Percentiles rank a stretch among this genome's conserved stretches.
phyloP scores from a whole-genome alignment of 768 basidiomycete species.

The Mycena vitilis region DNA sequence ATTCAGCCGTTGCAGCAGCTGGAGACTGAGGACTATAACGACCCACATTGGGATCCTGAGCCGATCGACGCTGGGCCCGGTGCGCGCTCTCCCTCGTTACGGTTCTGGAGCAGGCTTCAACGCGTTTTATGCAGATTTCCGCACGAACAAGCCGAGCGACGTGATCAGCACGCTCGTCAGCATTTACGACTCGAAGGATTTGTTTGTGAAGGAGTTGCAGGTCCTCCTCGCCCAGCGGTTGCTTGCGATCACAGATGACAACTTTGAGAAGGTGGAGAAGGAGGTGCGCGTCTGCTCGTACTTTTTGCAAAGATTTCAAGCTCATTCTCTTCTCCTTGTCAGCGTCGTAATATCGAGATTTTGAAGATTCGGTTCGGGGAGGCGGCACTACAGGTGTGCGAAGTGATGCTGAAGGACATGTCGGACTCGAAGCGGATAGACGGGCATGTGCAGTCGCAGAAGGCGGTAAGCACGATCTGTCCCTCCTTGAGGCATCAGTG shows the following conservation, averaged over 20 bases:
- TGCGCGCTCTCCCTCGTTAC: constrained; percentile 45
- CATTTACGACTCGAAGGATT: constrained; percentile 96
- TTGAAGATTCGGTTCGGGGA: constrained; percentile 95
- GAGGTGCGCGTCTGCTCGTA: constrained; percentile 53
- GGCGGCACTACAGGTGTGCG: too few species aligned
- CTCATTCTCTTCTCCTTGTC: constrained; percentile 14
- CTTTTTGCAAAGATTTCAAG: constrained; percentile 5
- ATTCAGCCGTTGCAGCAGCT: constrained; percentile 79
- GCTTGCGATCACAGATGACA: constrained; percentile 82
- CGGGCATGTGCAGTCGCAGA: constrained; percentile 84
- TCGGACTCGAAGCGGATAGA: constrained; percentile 93
- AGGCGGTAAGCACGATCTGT: constrained; percentile 57
- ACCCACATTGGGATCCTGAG: constrained; percentile 96
- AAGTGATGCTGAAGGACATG: constrained; percentile 91
- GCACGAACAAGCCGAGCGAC: constrained; percentile 91
- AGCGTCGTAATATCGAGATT: constrained; percentile 94
- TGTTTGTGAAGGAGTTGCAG: constrained; percentile 96
- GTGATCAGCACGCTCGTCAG: constrained; percentile 96
- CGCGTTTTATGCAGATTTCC: constrained; percentile 73
- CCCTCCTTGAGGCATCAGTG: not conserved
- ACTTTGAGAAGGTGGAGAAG: constrained; percentile 80
- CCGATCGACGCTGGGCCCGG: constrained; percentile 97
- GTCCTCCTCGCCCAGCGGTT: constrained; percentile 90
- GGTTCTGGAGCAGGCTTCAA: too few species aligned
- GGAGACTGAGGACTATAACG: constrained; percentile 87